These are phyloP conservation scores for Blastomyces gilchristii DNA, from an alignment of 2,329 filamentous ascomycete species.

Conservation along the genomic window DNA sequence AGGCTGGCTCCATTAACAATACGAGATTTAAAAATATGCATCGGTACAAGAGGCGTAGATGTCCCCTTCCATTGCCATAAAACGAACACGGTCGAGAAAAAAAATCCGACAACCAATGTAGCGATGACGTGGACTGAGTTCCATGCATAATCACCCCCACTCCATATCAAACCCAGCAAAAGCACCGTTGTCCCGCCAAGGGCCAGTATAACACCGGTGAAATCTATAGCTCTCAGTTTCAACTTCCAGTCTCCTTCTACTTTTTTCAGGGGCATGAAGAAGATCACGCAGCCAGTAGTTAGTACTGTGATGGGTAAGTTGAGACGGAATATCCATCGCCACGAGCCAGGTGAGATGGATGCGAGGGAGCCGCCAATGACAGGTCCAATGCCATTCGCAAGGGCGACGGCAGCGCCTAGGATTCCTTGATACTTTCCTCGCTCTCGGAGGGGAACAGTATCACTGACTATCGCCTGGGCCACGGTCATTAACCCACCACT, in stretches of 20 bases:
- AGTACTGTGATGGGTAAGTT: conserved; percentile 45
- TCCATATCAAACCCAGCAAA: conserved; percentile 48
- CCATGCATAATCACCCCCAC: conserved; percentile 50
- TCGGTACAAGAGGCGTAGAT: conserved; percentile 21
- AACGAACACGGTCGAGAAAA: conserved; percentile 22
- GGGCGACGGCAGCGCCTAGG: conserved; percentile 41
- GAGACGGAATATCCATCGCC: conserved; percentile 45
- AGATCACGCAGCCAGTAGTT: conserved; percentile 40
- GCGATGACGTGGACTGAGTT: conserved; percentile 45
- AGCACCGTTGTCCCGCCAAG: conserved; percentile 36
- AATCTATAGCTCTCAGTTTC: conserved; percentile 45
- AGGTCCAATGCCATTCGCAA: conserved; percentile 47
- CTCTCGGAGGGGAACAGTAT: conserved; percentile 49
- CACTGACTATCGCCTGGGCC: conserved; percentile 52
- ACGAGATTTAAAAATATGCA: conserved; percentile 45
- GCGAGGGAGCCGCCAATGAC: conserved; percentile 45
- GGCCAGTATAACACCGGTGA: conserved; percentile 39
- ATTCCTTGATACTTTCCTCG: conserved; percentile 52
- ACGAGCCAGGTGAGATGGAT: conserved; percentile 27
- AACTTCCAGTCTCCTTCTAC: conserved; percentile 44
- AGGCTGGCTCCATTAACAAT: conserved; percentile 48
- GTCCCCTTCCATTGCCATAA: conserved; percentile 28
- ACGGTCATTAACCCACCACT: conserved; percentile 51
- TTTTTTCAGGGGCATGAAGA: conserved; percentile 49
- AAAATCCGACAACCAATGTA: conserved; percentile 43